phyloP scores from a whole-genome alignment of 148 eudicot species.

The Mesembryanthemum crystallinum region DNA sequence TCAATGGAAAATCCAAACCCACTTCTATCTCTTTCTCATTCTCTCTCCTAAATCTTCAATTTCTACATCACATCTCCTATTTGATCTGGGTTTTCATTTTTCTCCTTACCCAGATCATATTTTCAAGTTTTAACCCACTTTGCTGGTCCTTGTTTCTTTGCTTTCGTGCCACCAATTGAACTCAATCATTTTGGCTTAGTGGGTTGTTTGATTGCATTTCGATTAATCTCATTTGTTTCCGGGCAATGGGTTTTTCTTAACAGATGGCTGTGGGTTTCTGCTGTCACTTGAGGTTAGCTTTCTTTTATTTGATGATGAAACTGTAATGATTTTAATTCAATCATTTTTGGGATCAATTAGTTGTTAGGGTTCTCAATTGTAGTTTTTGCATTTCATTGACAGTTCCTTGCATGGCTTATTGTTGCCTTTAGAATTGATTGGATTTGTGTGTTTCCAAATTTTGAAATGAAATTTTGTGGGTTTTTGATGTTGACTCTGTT shows the following conservation, averaged over 20 bases:
- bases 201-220: constrained; percentile 10
- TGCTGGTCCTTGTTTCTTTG: neutral
- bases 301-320: constrained; percentile 8
- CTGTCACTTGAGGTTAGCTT: constrained; percentile 34
- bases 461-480: neutral
- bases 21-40: neutral
- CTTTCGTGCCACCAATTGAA: constrained; percentile 8
- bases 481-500: neutral
- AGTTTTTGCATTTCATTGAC: neutral
- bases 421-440: neutral
- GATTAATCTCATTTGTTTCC: neutral
- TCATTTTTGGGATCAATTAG: neutral
- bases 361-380: neutral
- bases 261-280: constrained; percentile 29
- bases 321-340: constrained; percentile 11
- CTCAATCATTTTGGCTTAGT: neutral
- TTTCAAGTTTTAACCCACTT: neutral
- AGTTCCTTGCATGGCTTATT: constrained; percentile 12
- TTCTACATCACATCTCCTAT: neutral
- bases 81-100: constrained; percentile 20
- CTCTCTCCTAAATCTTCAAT: neutral
- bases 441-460: neutral
- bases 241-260: constrained; percentile 27
- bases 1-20: neutral
- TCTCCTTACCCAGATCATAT: constrained; percentile 19